Base-by-base conservation (phyloP, 75 land plant genomes). In the Adiantum capillusveneris region DNA sequence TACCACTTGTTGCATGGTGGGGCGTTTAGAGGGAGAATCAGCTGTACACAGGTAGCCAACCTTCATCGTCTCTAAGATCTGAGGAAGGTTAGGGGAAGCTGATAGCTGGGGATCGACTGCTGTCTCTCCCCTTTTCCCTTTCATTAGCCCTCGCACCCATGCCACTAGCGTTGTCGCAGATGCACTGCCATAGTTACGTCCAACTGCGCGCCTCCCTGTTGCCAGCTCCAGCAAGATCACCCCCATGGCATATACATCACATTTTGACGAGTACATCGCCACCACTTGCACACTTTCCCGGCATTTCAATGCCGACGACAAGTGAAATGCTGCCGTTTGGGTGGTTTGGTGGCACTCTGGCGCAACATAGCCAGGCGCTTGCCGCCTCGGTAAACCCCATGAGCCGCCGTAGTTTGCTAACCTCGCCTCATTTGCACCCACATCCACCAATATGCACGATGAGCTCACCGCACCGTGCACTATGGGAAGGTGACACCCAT, bases 41-140 rank as follows among this genome's bases (percentile, higher is more conserved):
- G 98, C 95, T 34, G 98, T 94, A 68, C 98, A 94, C 12, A 94
- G 68, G 60, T 83, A 94, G 34, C 75, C 90, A 20, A 94, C 75
- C 39, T 83, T 59, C 31, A 94, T 60, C 9, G 60, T 54, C 68
- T 85, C 95, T 56, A 72, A 68, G 79, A 85, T 72, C 73, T 83
- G 72, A 17, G 44, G 60, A 22, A 31, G 62, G 25, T 21, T 76
- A 14, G 75, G 69, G 37, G 72, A 81, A 24, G 25, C 20, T 45
- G 39, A 27, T 53, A 85, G 22, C 46, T 81, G 50, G 25, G 62
- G 27, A 63, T 85, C 82, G 29, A 81, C n/a, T 22, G 72, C 80
- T 9, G 49, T 55, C 13, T 26, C 30, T 20, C 6, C 17, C 9
- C 78, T 77, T 1, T 85, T 78, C 64, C 60, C 76, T 22, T 86